phyloP scores from a whole-genome alignment of 2,329 filamentous ascomycete species.

The Botrytis hyacinthi region DNA sequence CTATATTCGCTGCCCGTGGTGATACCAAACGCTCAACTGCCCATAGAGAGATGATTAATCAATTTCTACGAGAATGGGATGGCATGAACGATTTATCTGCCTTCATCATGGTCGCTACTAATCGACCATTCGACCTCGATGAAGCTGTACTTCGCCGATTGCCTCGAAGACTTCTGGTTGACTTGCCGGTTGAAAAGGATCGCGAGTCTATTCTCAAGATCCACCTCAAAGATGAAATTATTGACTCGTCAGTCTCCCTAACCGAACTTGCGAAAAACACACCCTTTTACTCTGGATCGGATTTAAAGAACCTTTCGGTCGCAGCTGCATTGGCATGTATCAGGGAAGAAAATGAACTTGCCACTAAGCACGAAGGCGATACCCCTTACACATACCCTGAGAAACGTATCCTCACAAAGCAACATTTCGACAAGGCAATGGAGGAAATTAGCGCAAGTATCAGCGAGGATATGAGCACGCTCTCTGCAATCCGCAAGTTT shows the following conservation, averaged over 20 bases:
- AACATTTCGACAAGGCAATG: conserved; percentile 83
- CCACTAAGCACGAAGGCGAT: conserved; percentile 42
- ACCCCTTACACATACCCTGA: conserved; percentile 58
- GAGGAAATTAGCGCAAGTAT: conserved; percentile 90
- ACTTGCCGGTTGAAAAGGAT: conserved; percentile 66
- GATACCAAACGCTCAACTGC: conserved; percentile 10
- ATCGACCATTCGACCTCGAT: conserved; percentile 91
- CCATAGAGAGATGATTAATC: conserved; percentile 90
- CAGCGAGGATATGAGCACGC: conserved; percentile 85
- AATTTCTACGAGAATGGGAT: conserved; percentile 96
- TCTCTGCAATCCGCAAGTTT: conserved; percentile 88
- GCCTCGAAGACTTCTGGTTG: conserved; percentile 69
- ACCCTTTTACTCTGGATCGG: conserved; percentile 76
- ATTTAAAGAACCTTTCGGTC: conserved; percentile 80
- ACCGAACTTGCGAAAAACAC: conserved; percentile 63
- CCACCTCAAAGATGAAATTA: conserved; percentile 64
- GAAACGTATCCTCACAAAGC: conserved; percentile 60
- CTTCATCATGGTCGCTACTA: conserved; percentile 98
- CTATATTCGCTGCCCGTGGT: conserved; percentile 77
- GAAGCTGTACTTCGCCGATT: conserved; percentile 78
- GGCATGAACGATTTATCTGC: conserved; percentile 78
- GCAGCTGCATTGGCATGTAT: conserved; percentile 77
- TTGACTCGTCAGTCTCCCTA: conserved; percentile 62
- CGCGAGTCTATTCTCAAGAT: conserved; percentile 68
- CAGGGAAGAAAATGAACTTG: conserved; percentile 62